phyloP scores from a whole-genome alignment of 2,329 filamentous ascomycete species.

The Beauveria sp. region DNA sequence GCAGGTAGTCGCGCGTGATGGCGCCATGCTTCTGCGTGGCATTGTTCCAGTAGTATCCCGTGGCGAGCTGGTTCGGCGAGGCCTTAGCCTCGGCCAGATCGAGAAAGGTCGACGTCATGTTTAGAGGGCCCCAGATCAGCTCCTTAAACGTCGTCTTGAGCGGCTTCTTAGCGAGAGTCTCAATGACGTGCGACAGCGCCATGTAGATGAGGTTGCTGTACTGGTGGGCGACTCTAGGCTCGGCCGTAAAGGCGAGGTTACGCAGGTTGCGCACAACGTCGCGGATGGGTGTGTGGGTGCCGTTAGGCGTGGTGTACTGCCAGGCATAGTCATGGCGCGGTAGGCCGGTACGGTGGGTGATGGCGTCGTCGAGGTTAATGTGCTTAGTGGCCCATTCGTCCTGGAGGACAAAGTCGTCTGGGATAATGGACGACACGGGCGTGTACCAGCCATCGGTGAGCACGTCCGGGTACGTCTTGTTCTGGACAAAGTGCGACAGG shows the following conservation, averaged over 20 bases:
- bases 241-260: conserved; percentile 31
- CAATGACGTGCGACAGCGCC: conserved; percentile 31
- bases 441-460: conserved; percentile 32
- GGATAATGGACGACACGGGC: conserved; percentile 32
- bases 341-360: conserved; percentile 41
- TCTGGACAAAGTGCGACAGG: conserved; percentile 37
- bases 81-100: conserved; percentile 13
- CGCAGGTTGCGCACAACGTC: conserved; percentile 31
- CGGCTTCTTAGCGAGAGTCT: conserved; percentile 23
- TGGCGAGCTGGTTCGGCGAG: background rate
- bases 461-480: conserved; percentile 18
- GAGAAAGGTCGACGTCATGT: conserved; percentile 31
- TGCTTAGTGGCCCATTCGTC: conserved; percentile 32
- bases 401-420: conserved; percentile 37
- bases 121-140: conserved; percentile 31
- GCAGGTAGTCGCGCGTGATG: background rate
- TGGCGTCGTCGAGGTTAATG: conserved; percentile 40
- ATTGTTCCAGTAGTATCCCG: background rate
- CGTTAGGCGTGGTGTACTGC: conserved; percentile 16
- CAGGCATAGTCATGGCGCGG: conserved; percentile 30
- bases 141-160: conserved; percentile 29
- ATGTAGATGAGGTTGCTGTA: conserved; percentile 41
- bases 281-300: conserved; percentile 2
- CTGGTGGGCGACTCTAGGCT: conserved; percentile 31
- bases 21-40: background rate